Base-by-base conservation (phyloP, 1,284 basidiomycete species). In the Cutaneotrichosporon cutaneum region DNA sequence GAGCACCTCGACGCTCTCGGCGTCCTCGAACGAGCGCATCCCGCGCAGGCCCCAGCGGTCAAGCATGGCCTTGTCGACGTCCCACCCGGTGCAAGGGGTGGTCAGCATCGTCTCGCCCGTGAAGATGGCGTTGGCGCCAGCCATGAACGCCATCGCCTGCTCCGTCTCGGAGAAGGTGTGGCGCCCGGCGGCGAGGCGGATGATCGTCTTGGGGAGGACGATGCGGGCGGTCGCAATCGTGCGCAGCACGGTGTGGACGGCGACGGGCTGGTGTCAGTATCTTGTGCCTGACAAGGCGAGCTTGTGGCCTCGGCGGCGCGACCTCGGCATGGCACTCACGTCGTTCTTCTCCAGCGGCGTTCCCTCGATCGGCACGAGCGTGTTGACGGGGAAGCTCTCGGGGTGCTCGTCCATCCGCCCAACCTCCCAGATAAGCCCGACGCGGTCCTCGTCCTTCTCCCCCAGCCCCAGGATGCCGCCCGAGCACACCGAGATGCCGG, bases 301-400 rank as follows among this genome's bases (percentile, higher is more conserved):
- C 30, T 5, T 30, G 30, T 9, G 30, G 9, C 30, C 4, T 30
- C 4, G 30, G 30, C 30, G 9, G 30, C 16, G 35, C 42, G 21
- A 22, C 42, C 22, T 13, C 21, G 24, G 7, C 16, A 7, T 35
- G 24, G 18, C 18, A 70, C 80, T 70, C 56, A 82, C 78, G 59
- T 83, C 79, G 77, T 85, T 85, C 57, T 79, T 76, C 69, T 83
- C 84, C 65, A 86, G 77, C 4, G 85, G 85, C 0, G 85, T 86
- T 30, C 85, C 85, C 35, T 82, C 81, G 66, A 86, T 86, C 8
- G 85, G 84, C 0, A 85, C 84, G 58, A 99, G 84, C 5, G 95
- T 95, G 79, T 99, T 99, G 66, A 99, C 94, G 2, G 95, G 95
- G 85, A 99, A 99, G 11, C 92, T 94, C 79, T 99, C 95, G 22